These are phyloP conservation scores for Senna tora DNA, from an alignment of 306 rosid genomes.

Conservation along the genomic window DNA sequence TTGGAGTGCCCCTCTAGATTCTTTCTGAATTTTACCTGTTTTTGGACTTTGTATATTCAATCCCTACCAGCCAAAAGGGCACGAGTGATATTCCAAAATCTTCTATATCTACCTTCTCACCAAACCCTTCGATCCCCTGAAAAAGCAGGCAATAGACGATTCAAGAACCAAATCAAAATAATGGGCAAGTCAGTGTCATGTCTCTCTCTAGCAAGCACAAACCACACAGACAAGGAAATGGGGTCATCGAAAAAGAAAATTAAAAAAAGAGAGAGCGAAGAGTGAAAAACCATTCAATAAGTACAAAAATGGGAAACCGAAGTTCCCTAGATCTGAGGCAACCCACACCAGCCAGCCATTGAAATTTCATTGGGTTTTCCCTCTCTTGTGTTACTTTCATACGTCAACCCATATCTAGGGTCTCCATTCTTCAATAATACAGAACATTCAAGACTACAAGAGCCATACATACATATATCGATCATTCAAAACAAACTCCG, in stretches of 20 bases:
- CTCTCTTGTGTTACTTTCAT: conserved; percentile 47
- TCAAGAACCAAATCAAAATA: conserved; percentile 41
- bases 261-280: conserved; percentile 24
- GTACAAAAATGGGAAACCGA: conserved; percentile 17
- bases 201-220: conserved; percentile 40
- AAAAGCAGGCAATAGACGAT: conserved; percentile 41
- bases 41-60: conserved; percentile 35
- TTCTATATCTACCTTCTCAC: conserved; percentile 41
- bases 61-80: conserved; percentile 20
- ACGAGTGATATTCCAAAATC: conserved; percentile 38
- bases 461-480: too few relatives aligned
- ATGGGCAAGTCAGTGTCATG: conserved; percentile 41
- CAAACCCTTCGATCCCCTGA: conserved; percentile 45
- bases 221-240: conserved; percentile 48
- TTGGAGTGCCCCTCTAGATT: conserved; percentile 36
- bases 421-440: conserved; percentile 21
- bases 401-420: conserved; percentile 45
- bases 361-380: conserved; percentile 32
- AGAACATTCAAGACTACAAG: background rate
- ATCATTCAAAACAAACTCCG: background rate
- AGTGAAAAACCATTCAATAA: conserved; percentile 4
- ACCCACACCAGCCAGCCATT: conserved; percentile 52
- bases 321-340: conserved; percentile 65
- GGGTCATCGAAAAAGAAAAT: conserved; percentile 38
- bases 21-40: conserved; percentile 32